phyloP scores from a whole-genome alignment of 805 yeast genomes.

The Barnettozyma salicaria region DNA sequence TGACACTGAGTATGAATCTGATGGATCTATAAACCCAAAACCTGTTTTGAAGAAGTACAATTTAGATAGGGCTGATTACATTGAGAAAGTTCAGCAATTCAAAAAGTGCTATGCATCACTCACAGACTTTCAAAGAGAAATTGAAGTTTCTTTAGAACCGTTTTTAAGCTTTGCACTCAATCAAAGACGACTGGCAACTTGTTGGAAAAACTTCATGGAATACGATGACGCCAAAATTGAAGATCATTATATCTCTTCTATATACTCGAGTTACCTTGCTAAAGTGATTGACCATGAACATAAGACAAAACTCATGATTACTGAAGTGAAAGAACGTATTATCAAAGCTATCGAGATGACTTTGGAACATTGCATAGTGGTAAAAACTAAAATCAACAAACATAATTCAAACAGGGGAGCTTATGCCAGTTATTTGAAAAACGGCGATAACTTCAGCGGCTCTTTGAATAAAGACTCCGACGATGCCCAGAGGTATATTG shows the following conservation, averaged over 20 bases:
- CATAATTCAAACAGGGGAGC: slow-evolving; percentile 30
- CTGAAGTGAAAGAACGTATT: slow-evolving; percentile 25
- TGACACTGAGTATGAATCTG: background rate
- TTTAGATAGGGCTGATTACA: slow-evolving; percentile 5
- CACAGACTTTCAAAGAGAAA: slow-evolving; percentile 16
- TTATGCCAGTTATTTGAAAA: slow-evolving; percentile 21
- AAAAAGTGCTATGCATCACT: slow-evolving; percentile 12
- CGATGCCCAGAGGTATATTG: slow-evolving; percentile 21
- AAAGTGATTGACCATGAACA: slow-evolving; percentile 25
- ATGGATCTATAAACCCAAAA: background rate
- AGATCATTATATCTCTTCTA: slow-evolving; percentile 23
- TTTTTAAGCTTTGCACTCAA: slow-evolving; percentile 9
- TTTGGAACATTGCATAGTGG: slow-evolving; percentile 23
- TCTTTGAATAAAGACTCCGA: slow-evolving; percentile 5
- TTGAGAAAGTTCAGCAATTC: slow-evolving; percentile 10
- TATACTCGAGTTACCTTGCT: slow-evolving; percentile 25
- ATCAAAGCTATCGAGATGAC: slow-evolving; percentile 26
- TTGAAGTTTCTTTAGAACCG: slow-evolving; percentile 13
- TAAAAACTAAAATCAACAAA: slow-evolving; percentile 26
- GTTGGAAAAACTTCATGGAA: slow-evolving; percentile 29
- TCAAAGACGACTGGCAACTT: slow-evolving; percentile 18
- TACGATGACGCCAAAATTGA: slow-evolving; percentile 18
- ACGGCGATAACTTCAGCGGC: slow-evolving; percentile 8
- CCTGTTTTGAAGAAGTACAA: background rate
- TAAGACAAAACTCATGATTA: slow-evolving; percentile 24